These are phyloP conservation scores for Exobasidium cylindrosporum DNA, from an alignment of 1,284 basidiomycete genomes.

Conservation along the genomic window DNA sequence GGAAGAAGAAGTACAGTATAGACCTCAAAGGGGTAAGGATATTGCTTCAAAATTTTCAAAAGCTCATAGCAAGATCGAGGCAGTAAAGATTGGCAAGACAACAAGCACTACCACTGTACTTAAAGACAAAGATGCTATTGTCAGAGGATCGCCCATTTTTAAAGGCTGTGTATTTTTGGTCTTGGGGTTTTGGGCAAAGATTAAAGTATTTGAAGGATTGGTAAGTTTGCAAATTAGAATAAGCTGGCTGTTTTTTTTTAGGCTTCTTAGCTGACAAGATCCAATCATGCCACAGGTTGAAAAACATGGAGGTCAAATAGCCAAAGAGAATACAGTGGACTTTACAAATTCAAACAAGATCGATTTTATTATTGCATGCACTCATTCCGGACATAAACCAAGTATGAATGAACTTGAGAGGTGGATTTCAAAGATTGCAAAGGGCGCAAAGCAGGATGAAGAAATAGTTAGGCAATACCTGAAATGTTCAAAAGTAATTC, in stretches of 20 bases:
- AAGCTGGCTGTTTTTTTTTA: no score
- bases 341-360: neutral
- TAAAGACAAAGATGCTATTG: neutral
- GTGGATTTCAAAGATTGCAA: neutral
- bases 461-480: neutral
- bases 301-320: neutral
- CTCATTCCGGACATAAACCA: neutral
- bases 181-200: neutral
- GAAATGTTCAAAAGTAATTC: neutral
- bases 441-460: neutral
- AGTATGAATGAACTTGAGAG: neutral
- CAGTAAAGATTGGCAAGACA: no score
- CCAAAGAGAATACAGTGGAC: neutral
- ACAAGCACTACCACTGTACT: no score
- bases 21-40: neutral
- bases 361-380: neutral
- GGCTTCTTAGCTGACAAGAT: no score
- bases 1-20: neutral
- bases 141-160: neutral
- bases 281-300: no score
- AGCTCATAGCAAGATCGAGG: neutral
- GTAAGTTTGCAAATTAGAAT: no score
- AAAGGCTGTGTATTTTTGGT: neutral
- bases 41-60: neutral
- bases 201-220: neutral